Base-by-base conservation (phyloP, 805 yeast species). In the Candida michaelii region DNA sequence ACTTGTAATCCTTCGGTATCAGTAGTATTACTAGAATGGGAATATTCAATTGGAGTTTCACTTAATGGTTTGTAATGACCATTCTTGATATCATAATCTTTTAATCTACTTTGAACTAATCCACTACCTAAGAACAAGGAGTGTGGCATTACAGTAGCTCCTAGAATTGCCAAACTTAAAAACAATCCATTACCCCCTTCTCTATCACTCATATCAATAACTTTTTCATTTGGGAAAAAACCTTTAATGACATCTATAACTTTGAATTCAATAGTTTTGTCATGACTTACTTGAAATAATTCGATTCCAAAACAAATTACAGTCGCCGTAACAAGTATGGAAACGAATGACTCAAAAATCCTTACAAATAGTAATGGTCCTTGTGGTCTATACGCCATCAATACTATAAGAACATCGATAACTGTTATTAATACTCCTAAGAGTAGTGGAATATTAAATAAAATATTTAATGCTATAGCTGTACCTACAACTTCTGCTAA, bases 71-170 rank as follows among this genome's bases (percentile, higher is more conserved):
- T 30, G 30, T 39, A 83, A 59, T 73, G 67, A 1, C 96, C 96
- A 44, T 79, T 61, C 44, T 75, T 71, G 2, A 73, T 52, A 59
- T 89, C 97, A 53, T 71, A 89, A 21, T 87, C 95, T 51, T 75
- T 74, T 33, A 89, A 68, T 49, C 97, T 75, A 17, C 96, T 86
- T 59, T 89, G 95, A 5, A 89, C 97, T 38, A 89, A 68, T 5
- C 93, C 91, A 0, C 93, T 84, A 1, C 96, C 96, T 43, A 89
- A 66, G 54, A 85, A 88, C 38, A 89, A 66, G 1, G 90, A 82
- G 57, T 89, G 96, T 1, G 97, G 97, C 97, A 89, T 89, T 17
- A 89, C 96, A 0, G 96, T 89, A 9, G 97, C 96, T 17, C 97
- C 97, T 41, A 89, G 70, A 37, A 89, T 86, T 18, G 95, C 96